Evolutionary conservation across 441 rosid genomes (phyloP), one percentile per base, ranked within the genome.

Genomic region (Manihot esculenta): DNA sequence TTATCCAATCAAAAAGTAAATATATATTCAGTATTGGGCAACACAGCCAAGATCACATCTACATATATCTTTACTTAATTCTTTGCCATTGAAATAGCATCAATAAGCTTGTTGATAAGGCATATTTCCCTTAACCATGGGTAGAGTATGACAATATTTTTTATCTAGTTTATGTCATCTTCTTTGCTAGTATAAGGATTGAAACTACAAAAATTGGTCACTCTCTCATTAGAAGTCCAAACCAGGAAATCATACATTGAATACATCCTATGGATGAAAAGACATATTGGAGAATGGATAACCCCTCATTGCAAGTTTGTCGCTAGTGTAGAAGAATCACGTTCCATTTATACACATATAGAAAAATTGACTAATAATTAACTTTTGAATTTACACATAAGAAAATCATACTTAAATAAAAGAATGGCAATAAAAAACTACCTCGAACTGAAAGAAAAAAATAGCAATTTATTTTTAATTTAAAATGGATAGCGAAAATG

Each of bases 161-260:
- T 64, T 26, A 92, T 80, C 69, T 51, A 80, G 18, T 77, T 64
- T 21, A 87, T 56, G 33, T 69, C 90, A 0, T 74, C 83, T 72
- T 88, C 91, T 80, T 74, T 81, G 81, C 68, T 78, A 1, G 66
- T 79, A 84, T 74, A 85, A 44, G 97, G 84, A 48, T 84, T 87
- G 82, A 88, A 85, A 5, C 80, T n/a, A 82, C 92, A 86, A 70
- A 80, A 86, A 24, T 72, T 76, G 23, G 86, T 7, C 42, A 85
- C 90, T 38, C 82, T 72, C 33, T 74, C 71, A 71, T 88, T 92
- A 27, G 79, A 67, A 7, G 82, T 89, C 97, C 91, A 92, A 1
- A 83, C 88, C 96, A 88, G 87, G 85, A 89, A 87, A 67, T 87
- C 89, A 24, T 92, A 85, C 13, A 64, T 89, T 90, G 20, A 86